phyloP scores from a whole-genome alignment of 495 filamentous ascomycete species.

The Aspergillus saccharolyticus region DNA sequence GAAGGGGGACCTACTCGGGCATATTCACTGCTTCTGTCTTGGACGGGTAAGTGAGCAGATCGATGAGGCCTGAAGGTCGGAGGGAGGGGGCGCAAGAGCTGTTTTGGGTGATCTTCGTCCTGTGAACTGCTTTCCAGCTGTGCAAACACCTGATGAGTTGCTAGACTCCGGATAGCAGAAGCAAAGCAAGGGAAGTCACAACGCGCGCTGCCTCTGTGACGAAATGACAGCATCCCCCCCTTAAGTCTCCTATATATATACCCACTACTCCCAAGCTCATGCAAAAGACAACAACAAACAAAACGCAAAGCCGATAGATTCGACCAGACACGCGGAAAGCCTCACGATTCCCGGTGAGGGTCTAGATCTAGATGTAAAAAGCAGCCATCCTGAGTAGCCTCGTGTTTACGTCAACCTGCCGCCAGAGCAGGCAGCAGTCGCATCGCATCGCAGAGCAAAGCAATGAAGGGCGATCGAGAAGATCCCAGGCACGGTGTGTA shows the following conservation, averaged over 20 bases:
- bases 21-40: neutral
- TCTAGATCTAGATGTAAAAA: neutral
- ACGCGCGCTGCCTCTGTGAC: too few relatives aligned
- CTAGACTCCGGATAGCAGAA: too few relatives aligned
- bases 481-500: neutral
- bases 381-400: neutral
- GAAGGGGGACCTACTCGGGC: neutral
- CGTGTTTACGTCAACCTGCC: neutral
- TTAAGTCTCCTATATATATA: neutral
- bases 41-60: too few relatives aligned
- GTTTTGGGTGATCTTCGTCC: too few relatives aligned
- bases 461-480: neutral
- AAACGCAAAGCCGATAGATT: neutral
- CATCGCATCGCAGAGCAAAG: too few relatives aligned
- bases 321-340: neutral
- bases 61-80: too few relatives aligned
- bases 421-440: neutral
- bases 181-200: too few relatives aligned
- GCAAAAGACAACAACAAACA: neutral
- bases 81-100: too few relatives aligned
- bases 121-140: too few relatives aligned
- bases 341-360: neutral
- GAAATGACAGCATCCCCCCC: too few relatives aligned
- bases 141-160: too few relatives aligned
- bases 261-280: neutral